Evolutionary conservation across 345 rosid species (phyloP).

Genomic region (Chamaenerion angustifolium): DNA sequence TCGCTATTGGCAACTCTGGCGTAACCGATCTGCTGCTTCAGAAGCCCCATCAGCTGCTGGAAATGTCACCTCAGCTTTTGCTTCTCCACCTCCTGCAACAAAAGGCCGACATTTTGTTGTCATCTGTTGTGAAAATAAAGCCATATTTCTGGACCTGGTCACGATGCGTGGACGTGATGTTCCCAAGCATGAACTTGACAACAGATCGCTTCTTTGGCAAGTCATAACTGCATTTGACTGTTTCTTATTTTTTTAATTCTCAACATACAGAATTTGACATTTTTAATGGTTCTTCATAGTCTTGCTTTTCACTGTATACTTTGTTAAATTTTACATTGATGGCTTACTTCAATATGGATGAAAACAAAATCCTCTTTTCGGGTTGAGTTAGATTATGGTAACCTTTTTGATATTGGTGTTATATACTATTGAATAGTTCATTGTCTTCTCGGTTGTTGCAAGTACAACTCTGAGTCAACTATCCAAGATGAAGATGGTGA

Average conservation of each 20-base stretch:
- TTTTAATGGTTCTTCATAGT: background rate
- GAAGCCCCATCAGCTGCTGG: constrained; percentile 84
- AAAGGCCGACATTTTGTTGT: constrained; percentile 96
- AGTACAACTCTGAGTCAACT: no score
- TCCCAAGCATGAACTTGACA: constrained; percentile 92
- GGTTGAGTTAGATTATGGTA: no score
- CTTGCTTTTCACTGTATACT: background rate
- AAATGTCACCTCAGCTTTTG: constrained; percentile 68
- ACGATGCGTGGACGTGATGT: constrained; percentile 98
- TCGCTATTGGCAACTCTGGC: constrained; percentile 92
- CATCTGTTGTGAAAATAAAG: constrained; percentile 90
- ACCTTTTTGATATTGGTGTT: no score
- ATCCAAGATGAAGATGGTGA: no score
- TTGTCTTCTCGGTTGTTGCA: no score
- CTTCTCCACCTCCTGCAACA: constrained; percentile 78
- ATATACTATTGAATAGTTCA: no score
- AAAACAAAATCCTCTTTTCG: no score
- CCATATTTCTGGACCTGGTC: constrained; percentile 88
- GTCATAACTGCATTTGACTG: constrained; percentile 3
- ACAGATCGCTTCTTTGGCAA: constrained; percentile 82
- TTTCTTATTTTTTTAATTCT: background rate
- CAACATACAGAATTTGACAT: background rate
- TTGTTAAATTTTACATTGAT: background rate
- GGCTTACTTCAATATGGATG: no score
- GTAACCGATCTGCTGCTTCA: constrained; percentile 84